Evolutionary conservation across 2,329 filamentous ascomycete genomes (phyloP).

Genomic region (Arthroderma sp.): DNA sequence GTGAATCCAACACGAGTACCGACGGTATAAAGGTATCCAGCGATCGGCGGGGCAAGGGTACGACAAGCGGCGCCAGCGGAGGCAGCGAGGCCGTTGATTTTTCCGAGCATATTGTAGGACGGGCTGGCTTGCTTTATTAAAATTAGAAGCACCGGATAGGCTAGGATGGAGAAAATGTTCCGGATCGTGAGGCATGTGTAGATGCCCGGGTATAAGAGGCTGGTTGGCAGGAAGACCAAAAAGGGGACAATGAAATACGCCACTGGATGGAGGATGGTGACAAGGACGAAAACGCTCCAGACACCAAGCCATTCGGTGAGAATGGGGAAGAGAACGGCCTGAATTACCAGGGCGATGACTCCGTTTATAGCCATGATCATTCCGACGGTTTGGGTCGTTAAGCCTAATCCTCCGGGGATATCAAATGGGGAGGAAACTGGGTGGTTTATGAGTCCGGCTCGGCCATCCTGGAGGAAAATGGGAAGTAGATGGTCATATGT

Average conservation of each 20-base stretch:
- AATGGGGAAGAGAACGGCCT: conserved; percentile 57
- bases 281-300: conserved; percentile 54
- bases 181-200: conserved; percentile 55
- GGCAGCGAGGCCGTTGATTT: conserved; percentile 61
- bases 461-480: conserved; percentile 75
- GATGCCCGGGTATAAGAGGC: conserved; percentile 48
- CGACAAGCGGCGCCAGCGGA: conserved; percentile 59
- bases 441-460: conserved; percentile 24
- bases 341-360: conserved; percentile 58
- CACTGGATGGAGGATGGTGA: conserved; percentile 54
- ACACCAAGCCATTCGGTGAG: conserved; percentile 53
- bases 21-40: conserved; percentile 54
- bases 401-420: conserved; percentile 53
- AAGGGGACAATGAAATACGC: conserved; percentile 60
- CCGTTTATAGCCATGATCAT: conserved; percentile 59
- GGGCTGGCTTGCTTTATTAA: conserved; percentile 61
- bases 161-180: conserved; percentile 56
- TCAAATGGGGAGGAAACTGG: conserved; percentile 39
- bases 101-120: conserved; percentile 49
- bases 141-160: conserved; percentile 57
- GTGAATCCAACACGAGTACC: conserved; percentile 47
- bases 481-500: conserved; percentile 84
- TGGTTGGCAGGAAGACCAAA: conserved; percentile 45
- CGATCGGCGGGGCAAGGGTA: conserved; percentile 57
- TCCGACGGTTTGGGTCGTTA: conserved; percentile 55